phyloP scores from a whole-genome alignment of 2,329 filamentous ascomycete species.

The Colletotrichum magnum region DNA sequence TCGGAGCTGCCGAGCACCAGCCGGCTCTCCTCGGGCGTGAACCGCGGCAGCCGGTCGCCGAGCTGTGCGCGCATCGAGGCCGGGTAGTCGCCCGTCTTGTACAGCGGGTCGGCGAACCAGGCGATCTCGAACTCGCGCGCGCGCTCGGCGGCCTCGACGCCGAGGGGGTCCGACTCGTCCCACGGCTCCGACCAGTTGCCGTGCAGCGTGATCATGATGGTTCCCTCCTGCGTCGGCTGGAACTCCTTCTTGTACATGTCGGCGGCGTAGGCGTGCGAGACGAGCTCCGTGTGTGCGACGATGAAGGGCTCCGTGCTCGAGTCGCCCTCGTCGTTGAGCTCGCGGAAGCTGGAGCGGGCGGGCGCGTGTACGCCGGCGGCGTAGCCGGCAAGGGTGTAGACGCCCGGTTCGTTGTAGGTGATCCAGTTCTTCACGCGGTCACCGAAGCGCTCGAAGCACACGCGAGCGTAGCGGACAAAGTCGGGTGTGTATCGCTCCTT shows the following conservation, averaged over 20 bases:
- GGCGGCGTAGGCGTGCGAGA: conserved; percentile 54
- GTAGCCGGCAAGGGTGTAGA: conserved; percentile 52
- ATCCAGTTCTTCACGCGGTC: conserved; percentile 74
- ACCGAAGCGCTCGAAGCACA: conserved; percentile 71
- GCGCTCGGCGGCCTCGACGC: conserved; percentile 55
- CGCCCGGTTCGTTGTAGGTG: conserved; percentile 52
- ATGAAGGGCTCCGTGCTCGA: conserved; percentile 53
- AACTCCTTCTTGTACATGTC: conserved; percentile 57
- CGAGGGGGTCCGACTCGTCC: conserved; percentile 51
- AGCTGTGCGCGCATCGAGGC: conserved; percentile 56
- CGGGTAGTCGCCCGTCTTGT: conserved; percentile 56
- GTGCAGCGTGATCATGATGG: conserved; percentile 57
- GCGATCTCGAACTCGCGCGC: conserved; percentile 58
- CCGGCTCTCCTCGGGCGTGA: conserved; percentile 56
- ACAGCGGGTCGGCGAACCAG: conserved; percentile 58
- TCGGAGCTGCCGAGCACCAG: conserved; percentile 55
- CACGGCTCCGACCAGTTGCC: conserved; percentile 59
- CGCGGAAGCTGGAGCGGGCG: conserved; percentile 48
- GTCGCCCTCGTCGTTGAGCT: conserved; percentile 50
- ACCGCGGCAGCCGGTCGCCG: conserved; percentile 53
- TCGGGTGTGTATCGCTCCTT: conserved; percentile 74
- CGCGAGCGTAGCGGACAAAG: conserved; percentile 69
- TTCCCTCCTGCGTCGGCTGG: conserved; percentile 52
- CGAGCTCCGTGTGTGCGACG: conserved; percentile 55
- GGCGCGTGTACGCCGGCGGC: conserved; percentile 52